Evolutionary conservation across 2,329 filamentous ascomycete genomes (phyloP).

Genomic region (Coniochaeta prunicola): DNA sequence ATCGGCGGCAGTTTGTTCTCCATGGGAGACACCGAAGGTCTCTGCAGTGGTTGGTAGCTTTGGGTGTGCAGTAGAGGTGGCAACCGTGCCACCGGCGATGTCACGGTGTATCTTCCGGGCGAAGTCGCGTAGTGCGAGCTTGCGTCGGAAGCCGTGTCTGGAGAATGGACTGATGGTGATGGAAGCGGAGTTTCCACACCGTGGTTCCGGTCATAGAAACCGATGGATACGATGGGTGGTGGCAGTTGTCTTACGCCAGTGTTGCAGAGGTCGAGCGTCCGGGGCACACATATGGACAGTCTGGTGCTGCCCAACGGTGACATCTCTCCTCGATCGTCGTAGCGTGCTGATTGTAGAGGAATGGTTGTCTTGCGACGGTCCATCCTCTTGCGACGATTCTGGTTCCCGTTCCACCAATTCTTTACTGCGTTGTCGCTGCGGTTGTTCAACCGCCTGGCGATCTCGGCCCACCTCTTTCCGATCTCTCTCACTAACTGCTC

Average conservation of each 20-base stretch:
- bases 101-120: conserved; percentile 29
- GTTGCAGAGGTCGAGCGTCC: conserved; percentile 8
- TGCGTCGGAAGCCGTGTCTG: conserved; percentile 62
- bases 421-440: conserved; percentile 94
- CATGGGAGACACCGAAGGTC: conserved; percentile 3
- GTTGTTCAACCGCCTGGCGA: conserved; percentile 71
- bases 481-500: conserved; percentile 67
- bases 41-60: conserved; percentile 2
- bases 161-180: conserved; percentile 37
- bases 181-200: conserved; percentile 25
- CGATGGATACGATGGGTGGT: conserved; percentile 9
- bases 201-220: conserved; percentile 13
- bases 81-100: conserved; percentile 28
- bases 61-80: conserved; percentile 21
- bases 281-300: conserved; percentile 2
- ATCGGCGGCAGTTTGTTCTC: conserved; percentile 22
- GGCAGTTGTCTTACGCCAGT: conserved; percentile 5
- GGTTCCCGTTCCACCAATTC: conserved; percentile 96
- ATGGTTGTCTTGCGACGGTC: conserved; percentile 27
- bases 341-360: conserved; percentile 20
- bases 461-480: conserved; percentile 90
- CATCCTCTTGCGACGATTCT: conserved; percentile 66
- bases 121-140: conserved; percentile 57
- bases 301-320: not conserved
- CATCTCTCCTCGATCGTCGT: conserved; percentile 6